Percentiles rank a stretch among this genome's conserved stretches.
Evolutionary conservation across 225 moss, liverwort and hornwort genomes (phyloP).

Genomic region (Asterella californica): DNA sequence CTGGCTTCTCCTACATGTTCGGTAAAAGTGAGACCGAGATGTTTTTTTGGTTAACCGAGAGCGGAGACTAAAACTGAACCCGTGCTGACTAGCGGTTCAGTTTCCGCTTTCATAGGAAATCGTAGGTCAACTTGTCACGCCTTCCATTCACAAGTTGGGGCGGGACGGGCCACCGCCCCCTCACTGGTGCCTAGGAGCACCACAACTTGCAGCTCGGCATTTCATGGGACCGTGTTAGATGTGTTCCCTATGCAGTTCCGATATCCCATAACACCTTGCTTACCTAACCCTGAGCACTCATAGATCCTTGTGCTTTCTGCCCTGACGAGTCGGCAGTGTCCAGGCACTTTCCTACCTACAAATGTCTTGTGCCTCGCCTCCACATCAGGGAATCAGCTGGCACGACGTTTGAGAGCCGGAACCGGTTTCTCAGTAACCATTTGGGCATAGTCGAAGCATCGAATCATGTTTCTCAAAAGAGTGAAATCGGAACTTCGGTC

Average conservation of each 20-base stretch:
- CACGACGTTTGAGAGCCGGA: too few relatives aligned
- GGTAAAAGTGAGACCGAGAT: background rate
- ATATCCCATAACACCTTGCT: background rate
- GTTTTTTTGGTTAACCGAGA: background rate
- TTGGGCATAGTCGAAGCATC: background rate
- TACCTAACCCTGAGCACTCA: too few relatives aligned
- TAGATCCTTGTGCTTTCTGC: background rate
- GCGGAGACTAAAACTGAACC: background rate
- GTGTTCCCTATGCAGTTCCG: background rate
- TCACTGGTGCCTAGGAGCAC: background rate
- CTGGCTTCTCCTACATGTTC: background rate
- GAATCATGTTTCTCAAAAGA: background rate
- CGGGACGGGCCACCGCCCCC: background rate
- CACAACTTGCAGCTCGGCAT: background rate
- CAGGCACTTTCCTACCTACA: background rate
- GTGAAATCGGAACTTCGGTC: background rate
- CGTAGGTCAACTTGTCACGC: background rate
- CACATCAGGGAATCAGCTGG: background rate
- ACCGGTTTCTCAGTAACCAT: too few relatives aligned
- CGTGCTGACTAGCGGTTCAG: background rate
- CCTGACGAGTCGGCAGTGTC: background rate
- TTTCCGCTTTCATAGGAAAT: background rate
- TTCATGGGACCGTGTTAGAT: background rate
- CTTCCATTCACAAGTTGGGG: background rate
- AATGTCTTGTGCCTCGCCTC: background rate